A percentile compares a stretch with the other conserved stretches of the same genome.
Conservation (phyloP, 129 eudicot species). For the Kitagawia praeruptora region DNA sequence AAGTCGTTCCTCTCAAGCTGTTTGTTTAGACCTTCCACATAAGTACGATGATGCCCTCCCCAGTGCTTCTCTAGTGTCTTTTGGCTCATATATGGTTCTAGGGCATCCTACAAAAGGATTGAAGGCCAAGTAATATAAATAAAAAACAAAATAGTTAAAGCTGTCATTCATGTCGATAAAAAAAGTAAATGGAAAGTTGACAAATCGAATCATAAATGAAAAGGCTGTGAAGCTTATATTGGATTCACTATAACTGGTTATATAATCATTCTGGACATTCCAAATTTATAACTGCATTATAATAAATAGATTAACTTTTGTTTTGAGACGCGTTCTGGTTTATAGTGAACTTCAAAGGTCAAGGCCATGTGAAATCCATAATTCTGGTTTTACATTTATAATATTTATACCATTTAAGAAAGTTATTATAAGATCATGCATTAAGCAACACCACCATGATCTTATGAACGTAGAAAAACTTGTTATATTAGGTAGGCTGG, state of each 20-base stretch:
- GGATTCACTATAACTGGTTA: neutral
- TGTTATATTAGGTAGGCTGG: neutral
- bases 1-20: constrained; percentile 48
- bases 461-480: neutral
- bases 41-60: constrained; percentile 84
- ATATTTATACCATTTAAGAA: neutral
- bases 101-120: constrained; percentile 55
- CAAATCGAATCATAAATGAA: neutral
- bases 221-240: neutral
- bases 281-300: neutral
- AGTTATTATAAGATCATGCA: neutral
- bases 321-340: neutral
- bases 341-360: neutral
- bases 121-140: neutral
- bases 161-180: neutral
- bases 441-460: neutral
- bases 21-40: constrained; percentile 71
- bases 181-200: neutral
- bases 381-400: neutral
- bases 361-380: neutral
- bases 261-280: neutral
- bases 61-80: constrained; percentile 83
- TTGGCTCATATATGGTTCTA: constrained; percentile 88
- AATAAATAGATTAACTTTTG: neutral
- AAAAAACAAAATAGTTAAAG: neutral